Evolutionary conservation across 306 rosid species (phyloP).

Genomic region (Cyamopsis tetragonoloba): DNA sequence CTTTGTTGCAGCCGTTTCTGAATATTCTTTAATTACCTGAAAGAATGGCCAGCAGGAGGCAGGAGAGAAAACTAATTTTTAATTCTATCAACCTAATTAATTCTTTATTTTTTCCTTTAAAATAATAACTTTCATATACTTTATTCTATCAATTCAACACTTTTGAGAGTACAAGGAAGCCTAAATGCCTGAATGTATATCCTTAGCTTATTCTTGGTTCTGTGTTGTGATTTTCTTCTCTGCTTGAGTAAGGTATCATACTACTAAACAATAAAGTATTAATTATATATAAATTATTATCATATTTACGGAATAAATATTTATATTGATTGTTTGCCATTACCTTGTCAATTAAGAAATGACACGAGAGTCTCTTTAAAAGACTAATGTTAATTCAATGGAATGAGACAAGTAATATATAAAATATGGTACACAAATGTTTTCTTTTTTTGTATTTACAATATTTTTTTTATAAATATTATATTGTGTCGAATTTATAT

Average conservation of each 20-base stretch:
- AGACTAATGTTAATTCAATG: constrained; percentile 12
- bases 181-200: constrained; percentile 8
- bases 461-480: neutral
- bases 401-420: neutral
- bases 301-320: neutral
- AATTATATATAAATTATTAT: neutral
- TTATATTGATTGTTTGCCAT: neutral
- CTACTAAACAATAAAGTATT: neutral
- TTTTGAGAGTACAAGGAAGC: constrained; percentile 32
- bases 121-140: neutral
- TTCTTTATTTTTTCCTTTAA: constrained; percentile 30
- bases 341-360: neutral
- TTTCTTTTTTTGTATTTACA: too few species aligned
- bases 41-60: constrained; percentile 43
- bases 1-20: constrained; percentile 40
- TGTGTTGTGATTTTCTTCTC: constrained; percentile 30
- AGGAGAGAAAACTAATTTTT: constrained; percentile 22
- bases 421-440: too few species aligned
- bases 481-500: neutral
- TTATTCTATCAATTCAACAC: neutral
- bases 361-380: neutral
- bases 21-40: constrained; percentile 27
- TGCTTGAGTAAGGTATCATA: constrained; percentile 17
- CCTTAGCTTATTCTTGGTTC: constrained; percentile 25
- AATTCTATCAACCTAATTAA: constrained; percentile 34